Base-by-base conservation (phyloP, 495 filamentous ascomycete species). In the Aspergillus kassunensis region DNA sequence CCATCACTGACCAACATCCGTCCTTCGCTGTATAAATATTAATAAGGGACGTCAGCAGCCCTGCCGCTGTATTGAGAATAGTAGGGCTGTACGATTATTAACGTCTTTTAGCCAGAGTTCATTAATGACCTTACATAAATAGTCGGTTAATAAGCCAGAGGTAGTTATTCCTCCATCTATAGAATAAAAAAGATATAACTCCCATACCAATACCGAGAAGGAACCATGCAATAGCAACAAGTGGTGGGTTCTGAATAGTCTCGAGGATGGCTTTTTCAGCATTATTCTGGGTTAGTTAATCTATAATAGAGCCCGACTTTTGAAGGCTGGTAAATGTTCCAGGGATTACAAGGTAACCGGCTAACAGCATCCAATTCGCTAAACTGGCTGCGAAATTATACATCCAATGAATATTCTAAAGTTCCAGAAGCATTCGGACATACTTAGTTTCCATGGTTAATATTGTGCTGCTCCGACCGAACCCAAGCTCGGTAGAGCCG, bases 1-100 rank as follows among this genome's bases (percentile, higher is more conserved):
- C 42, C 31, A 53, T 53, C n/a, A 53, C 45, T 12, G 51, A 53
- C 51, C 51, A 53, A 16, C 46, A 25, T n/a, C 51, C 51, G 29
- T 36, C 33, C 16, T 48, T 47, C 6, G 71, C 66, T 18, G 64
- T 54, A 51, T 80, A 80, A 6, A 81, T 71, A 56, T 66, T 72
- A 7, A 70, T 64, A 4, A 80, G 39, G 13, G 77, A 75, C 6
- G 63, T 64, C 8, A 79, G 52, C 12, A 53, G 31, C 11, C 50
- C 50, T 18, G 50, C 41, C 27, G 21, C 42, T 16, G 50, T 30
- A 23, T 53, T 53, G 7, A 53, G 42, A 12, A 45, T 11, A 8
- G 42, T 46, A 18, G 42, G 42, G 18, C 51, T 53, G 23, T 13
- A 23, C 11, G 15, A 31, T 44, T 1, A 15, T 51, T 19, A 51